A percentile compares a stretch with the other conserved stretches of the same genome.
phyloP scores from a whole-genome alignment of 2,329 filamentous ascomycete species.

The Nemania bipapillata region DNA sequence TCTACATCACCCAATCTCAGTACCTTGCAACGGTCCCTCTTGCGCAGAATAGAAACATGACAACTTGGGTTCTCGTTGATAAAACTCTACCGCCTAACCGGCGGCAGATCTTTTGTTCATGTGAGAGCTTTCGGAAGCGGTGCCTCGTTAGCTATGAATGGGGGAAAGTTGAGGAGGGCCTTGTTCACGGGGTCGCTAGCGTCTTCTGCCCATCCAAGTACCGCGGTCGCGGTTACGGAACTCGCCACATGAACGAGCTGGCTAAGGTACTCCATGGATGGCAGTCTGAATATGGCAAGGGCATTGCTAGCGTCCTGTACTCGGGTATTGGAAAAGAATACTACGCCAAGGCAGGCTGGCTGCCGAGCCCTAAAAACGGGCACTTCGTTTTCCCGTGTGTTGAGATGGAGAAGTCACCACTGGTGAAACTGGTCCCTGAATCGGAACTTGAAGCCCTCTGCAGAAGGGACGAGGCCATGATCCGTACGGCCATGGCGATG shows the following conservation, averaged over 20 bases:
- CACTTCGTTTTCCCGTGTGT: conserved; percentile 28
- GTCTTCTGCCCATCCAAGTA: conserved; percentile 7
- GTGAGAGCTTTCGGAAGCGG: conserved; percentile 36
- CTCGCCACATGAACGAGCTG: conserved; percentile 38
- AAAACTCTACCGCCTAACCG: conserved; percentile 15
- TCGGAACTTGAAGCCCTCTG: conserved; percentile 21
- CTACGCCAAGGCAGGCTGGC: conserved; percentile 36
- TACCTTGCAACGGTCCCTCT: conserved; percentile 31
- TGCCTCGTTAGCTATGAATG: conserved; percentile 22
- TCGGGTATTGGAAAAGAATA: conserved; percentile 39
- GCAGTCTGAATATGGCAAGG: conserved; percentile 27
- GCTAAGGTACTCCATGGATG: conserved; percentile 17
- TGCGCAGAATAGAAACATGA: conserved; percentile 31
- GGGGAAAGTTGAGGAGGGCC: conserved; percentile 25
- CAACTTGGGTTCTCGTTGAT: conserved; percentile 37
- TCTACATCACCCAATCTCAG: conserved; percentile 26
- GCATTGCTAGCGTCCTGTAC: conserved; percentile 36
- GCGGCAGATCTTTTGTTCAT: conserved; percentile 34
- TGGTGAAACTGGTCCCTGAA: background rate
- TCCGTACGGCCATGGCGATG: conserved; percentile 25
- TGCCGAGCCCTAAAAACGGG: conserved; percentile 30
- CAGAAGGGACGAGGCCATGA: conserved; percentile 27
- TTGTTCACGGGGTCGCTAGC: conserved; percentile 25
- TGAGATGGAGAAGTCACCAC: background rate
- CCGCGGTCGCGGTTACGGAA: conserved; percentile 32